Base-by-base conservation (phyloP, 2,329 filamentous ascomycete species). In the Phyllosticta capitalensis region DNA sequence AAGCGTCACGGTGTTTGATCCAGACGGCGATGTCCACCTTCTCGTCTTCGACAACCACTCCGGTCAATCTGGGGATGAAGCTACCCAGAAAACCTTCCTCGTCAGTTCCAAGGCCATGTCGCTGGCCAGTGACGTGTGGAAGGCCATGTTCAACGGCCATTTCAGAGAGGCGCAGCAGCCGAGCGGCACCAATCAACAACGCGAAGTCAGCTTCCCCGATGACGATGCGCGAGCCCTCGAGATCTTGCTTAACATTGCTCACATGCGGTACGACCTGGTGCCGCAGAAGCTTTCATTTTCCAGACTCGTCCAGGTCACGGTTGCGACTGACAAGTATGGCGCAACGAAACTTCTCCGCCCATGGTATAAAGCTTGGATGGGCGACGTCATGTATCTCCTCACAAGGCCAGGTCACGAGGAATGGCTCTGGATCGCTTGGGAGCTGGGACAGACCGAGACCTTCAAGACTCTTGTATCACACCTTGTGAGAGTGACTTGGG, bases 251-350 rank as follows among this genome's bases (percentile, higher is more conserved):
- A 14, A 56, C 26, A 56, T 56, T 30, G 55, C 55, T 5, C 55
- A 56, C 48, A 19, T 56, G 22, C 28, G 22, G 5, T 56, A n/a
- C n/a, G n/a, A n/a, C n/a, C n/a, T n/a, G n/a, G n/a, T n/a, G n/a
- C n/a, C n/a, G n/a, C n/a, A 22, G 9, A 5, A 33, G 5, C 14
- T 52, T 1, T 1, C 14, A 0, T 56, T 56, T 20, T 2, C 22
- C 3, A 17, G 20, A 1, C 48, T 56, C 10, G 17, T 52, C 9
- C 22, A 28, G 9, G 45, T 56, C 14, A 10, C 55, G 5, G 26
- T 56, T 19, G 5, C 51, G n/a, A 56, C 55, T 9, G 55, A 56
- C 9, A 56, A 56, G 24, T 56, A 56, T n/a, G 45, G 33, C 45
- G 55, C 55, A 17, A 56, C 55, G 1, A 33, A n/a, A 9, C 55